Evolutionary conservation across 208 protist genomes (phyloP).

Genomic region (Trypanosoma rangeli): DNA sequence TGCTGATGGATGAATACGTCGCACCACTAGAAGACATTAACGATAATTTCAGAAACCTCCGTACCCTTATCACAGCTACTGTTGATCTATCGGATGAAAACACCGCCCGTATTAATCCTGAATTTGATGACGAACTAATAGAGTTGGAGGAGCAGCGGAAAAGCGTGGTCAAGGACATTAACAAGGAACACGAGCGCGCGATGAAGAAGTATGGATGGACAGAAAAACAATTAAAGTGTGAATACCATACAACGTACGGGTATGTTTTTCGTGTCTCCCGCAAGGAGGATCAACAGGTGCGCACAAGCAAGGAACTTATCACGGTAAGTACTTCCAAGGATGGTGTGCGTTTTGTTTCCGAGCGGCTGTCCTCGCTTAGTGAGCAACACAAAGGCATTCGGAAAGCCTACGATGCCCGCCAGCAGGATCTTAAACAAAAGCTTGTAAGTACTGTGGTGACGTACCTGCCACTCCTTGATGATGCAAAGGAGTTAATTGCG

Average conservation of each 20-base stretch:
- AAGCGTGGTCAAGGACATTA: constrained; percentile 62
- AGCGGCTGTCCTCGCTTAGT: constrained; percentile 82
- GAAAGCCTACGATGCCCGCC: constrained; percentile 73
- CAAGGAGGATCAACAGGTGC: constrained; percentile 91
- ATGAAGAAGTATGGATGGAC: constrained; percentile 76
- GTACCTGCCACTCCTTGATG: constrained; percentile 95
- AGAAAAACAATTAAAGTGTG: constrained; percentile 91
- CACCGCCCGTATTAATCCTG: constrained; percentile 85
- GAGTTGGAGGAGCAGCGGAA: constrained; percentile 76
- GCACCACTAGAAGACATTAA: constrained; percentile 85
- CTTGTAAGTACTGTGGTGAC: constrained; percentile 91
- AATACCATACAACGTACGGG: constrained; percentile 85
- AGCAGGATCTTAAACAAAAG: constrained; percentile 89
- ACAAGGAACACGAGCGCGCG: constrained; percentile 69
- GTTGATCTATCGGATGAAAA: constrained; percentile 83
- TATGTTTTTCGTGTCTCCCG: constrained; percentile 92
- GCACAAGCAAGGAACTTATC: constrained; percentile 71
- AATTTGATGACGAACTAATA: constrained; percentile 94
- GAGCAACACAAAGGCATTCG: constrained; percentile 76
- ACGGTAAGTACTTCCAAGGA: constrained; percentile 92
- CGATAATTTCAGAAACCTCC: constrained; percentile 79
- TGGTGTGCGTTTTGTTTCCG: constrained; percentile 93
- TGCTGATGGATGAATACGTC: constrained; percentile 84
- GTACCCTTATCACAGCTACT: constrained; percentile 77
- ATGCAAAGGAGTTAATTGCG: constrained; percentile 92